These are phyloP conservation scores for Fusarium nodosum DNA, from an alignment of 2,329 filamentous ascomycete genomes.

Conservation along the genomic window DNA sequence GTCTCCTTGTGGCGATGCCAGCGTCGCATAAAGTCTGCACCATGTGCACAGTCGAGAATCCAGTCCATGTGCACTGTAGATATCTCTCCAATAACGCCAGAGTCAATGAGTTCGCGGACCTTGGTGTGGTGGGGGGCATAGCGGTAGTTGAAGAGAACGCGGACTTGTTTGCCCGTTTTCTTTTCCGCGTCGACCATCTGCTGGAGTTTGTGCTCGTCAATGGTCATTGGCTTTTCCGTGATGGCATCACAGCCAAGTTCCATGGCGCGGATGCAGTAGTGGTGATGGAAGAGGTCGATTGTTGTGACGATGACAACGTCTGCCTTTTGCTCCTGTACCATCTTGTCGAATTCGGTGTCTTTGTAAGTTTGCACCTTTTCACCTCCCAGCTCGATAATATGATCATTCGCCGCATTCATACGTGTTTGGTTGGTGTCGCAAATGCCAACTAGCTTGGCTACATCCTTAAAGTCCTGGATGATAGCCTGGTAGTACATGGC, in stretches of 20 bases:
- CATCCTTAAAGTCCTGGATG: conserved; percentile 62
- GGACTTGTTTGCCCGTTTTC: conserved; percentile 59
- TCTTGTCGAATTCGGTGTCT: conserved; percentile 68
- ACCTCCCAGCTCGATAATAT: conserved; percentile 63
- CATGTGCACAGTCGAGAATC: conserved; percentile 72
- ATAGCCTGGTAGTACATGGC: conserved; percentile 72
- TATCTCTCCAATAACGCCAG: conserved; percentile 68
- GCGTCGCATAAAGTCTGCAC: conserved; percentile 73
- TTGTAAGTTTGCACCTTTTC: conserved; percentile 65
- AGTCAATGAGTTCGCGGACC: conserved; percentile 65
- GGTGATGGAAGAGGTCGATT: conserved; percentile 72
- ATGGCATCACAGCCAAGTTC: conserved; percentile 71
- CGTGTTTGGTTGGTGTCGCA: conserved; percentile 73
- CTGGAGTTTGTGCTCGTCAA: conserved; percentile 66
- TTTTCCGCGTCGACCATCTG: conserved; percentile 58
- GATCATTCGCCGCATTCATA: conserved; percentile 67
- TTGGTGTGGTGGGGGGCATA: conserved; percentile 75
- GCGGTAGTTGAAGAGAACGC: conserved; percentile 74
- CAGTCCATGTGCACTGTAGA: conserved; percentile 73
- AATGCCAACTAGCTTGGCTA: conserved; percentile 67
- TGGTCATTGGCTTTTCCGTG: conserved; percentile 75
- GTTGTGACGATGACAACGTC: conserved; percentile 74
- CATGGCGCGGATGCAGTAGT: conserved; percentile 70
- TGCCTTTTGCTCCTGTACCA: conserved; percentile 68
- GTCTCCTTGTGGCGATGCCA: conserved; percentile 74